Conservation (phyloP, 805 yeast genomes). For the Yarrowia keelungensis region DNA sequence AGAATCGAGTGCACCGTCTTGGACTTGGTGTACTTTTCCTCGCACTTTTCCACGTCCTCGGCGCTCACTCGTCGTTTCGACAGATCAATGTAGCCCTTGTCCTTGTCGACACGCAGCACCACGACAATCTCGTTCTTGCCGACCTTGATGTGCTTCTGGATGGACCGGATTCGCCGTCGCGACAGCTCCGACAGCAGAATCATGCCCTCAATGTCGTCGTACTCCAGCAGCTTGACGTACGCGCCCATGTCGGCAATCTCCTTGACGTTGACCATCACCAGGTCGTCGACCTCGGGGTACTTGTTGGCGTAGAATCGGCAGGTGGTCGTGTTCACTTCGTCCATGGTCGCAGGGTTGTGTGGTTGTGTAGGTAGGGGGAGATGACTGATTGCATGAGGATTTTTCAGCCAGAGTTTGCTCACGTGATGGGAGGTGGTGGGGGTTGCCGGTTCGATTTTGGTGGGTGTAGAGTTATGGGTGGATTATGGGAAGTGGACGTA, state of each 20-base stretch:
- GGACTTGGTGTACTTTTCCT: constrained; percentile 94
- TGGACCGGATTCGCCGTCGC: constrained; percentile 97
- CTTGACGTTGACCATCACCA: constrained; percentile 95
- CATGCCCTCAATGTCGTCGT: constrained; percentile 99
- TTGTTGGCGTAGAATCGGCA: constrained; percentile 98
- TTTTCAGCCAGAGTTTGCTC: constrained; percentile 20
- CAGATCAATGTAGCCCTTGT: constrained; percentile 96
- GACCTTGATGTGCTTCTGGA: constrained; percentile 95
- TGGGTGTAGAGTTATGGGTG: too few species aligned
- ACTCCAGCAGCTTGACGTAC: constrained; percentile 89
- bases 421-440: neutral
- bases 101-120: constrained; percentile 96
- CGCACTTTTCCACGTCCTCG: constrained; percentile 96
- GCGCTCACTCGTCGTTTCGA: constrained; percentile 98
- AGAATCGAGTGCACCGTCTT: constrained; percentile 98
- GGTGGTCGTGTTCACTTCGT: constrained; percentile 60
- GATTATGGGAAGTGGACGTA: too few species aligned
- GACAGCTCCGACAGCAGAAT: constrained; percentile 93
- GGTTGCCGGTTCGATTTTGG: neutral
- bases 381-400: constrained; percentile 15
- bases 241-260: constrained; percentile 99
- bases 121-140: constrained; percentile 99
- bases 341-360: constrained; percentile 34
- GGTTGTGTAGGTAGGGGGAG: neutral
- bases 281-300: constrained; percentile 98